A percentile compares a stretch with the other conserved stretches of the same genome.
These are phyloP conservation scores for Hypoxylon subgilvum DNA, from an alignment of 495 filamentous ascomycete genomes.

Conservation along the genomic window DNA sequence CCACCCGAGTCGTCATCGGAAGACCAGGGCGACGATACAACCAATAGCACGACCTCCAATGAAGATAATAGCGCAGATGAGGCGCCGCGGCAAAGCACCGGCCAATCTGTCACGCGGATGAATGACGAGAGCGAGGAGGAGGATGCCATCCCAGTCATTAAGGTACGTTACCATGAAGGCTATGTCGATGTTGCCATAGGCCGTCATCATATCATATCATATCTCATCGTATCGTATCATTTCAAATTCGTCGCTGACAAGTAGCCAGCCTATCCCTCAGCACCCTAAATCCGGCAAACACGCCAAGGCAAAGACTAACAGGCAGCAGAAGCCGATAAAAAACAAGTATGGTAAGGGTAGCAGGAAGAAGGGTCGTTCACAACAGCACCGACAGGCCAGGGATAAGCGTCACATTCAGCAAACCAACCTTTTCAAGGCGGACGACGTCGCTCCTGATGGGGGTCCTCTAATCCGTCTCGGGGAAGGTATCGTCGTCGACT, in stretches of 20 bases:
- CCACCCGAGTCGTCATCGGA: conserved; percentile 39
- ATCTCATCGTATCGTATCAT: conserved; percentile 2
- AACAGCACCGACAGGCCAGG: conserved; percentile 38
- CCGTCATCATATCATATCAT: no score
- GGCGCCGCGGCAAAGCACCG: conserved; percentile 18
- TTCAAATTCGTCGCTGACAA: conserved; percentile 7
- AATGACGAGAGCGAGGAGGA: conserved; percentile 60
- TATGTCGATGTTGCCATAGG: neutral
- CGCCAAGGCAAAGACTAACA: conserved; percentile 30
- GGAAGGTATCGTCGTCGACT: conserved; percentile 87
- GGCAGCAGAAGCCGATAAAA: conserved; percentile 43
- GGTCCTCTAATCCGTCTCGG: conserved; percentile 73
- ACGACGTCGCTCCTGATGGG: conserved; percentile 46
- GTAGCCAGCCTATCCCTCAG: conserved; percentile 17
- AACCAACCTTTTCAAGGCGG: conserved; percentile 20
- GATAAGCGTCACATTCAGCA: conserved; percentile 25
- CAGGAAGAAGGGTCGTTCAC: conserved; percentile 38
- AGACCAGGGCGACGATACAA: conserved; percentile 33
- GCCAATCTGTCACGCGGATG: conserved; percentile 52
- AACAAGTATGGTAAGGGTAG: conserved; percentile 11
- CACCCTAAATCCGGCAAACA: conserved; percentile 31
- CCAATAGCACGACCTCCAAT: conserved; percentile 41
- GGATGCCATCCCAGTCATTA: conserved; percentile 42
- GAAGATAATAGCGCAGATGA: conserved; percentile 52
- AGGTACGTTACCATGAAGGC: conserved; percentile 34